A percentile compares a stretch with the other conserved stretches of the same genome.
These are phyloP conservation scores for Cladorrhinum sp. DNA, from an alignment of 2,329 filamentous ascomycete genomes.

Conservation along the genomic window DNA sequence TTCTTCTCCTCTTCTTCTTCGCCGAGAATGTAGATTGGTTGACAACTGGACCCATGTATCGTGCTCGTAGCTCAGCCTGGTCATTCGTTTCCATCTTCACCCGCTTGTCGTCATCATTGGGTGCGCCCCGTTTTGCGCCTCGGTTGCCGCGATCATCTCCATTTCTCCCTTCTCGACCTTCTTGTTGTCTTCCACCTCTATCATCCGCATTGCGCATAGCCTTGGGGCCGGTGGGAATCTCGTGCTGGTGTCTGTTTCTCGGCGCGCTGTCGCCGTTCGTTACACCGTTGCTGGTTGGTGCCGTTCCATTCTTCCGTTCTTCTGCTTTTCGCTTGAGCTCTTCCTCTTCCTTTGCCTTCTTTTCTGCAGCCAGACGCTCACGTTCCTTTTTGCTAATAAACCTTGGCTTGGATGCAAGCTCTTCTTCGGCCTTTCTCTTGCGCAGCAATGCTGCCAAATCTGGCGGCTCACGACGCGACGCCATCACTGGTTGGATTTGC, in stretches of 20 bases:
- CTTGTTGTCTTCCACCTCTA: conserved; percentile 3
- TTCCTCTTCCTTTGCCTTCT: conserved; percentile 67
- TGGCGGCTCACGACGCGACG: conserved; percentile 25
- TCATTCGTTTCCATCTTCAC: conserved; percentile 54
- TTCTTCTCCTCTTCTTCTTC: conserved; percentile 91
- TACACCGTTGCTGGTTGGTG: conserved; percentile 28
- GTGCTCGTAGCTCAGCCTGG: conserved; percentile 70
- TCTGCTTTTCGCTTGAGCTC: conserved; percentile 28
- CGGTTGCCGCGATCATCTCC: conserved; percentile 36
- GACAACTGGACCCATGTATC: conserved; percentile 89
- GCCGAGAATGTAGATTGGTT: conserved; percentile 84
- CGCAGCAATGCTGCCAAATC: conserved; percentile 60
- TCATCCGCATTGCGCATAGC: conserved; percentile 54
- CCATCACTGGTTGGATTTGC: conserved; percentile 9
- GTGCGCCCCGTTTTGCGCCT: conserved; percentile 46
- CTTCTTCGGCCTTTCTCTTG: conserved; percentile 56
- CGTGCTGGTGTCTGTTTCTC: conserved; percentile 20
- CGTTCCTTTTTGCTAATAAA: conserved; percentile 81
- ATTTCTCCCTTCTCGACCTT: background rate
- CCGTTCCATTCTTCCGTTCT: conserved; percentile 17
- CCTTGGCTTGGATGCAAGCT: conserved; percentile 47
- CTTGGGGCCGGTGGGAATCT: conserved; percentile 68
- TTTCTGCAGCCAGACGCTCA: conserved; percentile 75
- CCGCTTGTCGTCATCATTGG: conserved; percentile 38
- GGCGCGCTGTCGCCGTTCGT: conserved; percentile 22